Percentiles rank a stretch among this genome's conserved stretches.
phyloP scores from a whole-genome alignment of 306 rosid species.

The Cucumis melo region DNA sequence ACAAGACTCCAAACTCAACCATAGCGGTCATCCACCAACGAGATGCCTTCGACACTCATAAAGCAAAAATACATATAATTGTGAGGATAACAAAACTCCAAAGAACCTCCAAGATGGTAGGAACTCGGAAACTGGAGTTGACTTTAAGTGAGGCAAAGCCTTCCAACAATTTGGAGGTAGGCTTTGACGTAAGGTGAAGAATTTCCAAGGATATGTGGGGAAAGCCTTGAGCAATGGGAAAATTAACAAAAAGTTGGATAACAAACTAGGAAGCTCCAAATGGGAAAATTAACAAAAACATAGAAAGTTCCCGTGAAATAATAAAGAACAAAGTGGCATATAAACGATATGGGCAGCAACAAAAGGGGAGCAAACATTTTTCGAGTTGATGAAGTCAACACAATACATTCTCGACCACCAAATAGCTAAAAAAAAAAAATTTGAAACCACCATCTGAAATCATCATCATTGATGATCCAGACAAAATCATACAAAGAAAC shows the following conservation, averaged over 20 bases:
- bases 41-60: background rate
- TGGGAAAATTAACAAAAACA: background rate
- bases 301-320: background rate
- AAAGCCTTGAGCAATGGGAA: background rate
- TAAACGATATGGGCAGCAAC: background rate
- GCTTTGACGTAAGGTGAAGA: background rate
- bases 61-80: background rate
- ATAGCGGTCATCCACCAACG: background rate
- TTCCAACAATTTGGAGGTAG: background rate
- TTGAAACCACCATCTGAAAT: background rate
- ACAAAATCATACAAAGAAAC: background rate
- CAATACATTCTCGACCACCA: background rate
- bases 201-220: background rate
- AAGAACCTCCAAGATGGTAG: background rate
- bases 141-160: background rate
- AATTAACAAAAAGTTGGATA: background rate
- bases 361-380: background rate
- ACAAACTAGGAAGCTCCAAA: background rate
- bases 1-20: too few relatives aligned
- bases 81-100: background rate
- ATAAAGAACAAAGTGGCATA: background rate
- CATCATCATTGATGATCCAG: background rate
- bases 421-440: background rate
- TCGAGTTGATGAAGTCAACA: background rate
- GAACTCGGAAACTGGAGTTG: background rate